Percentiles rank a stretch among this genome's conserved stretches.
phyloP scores from a whole-genome alignment of 257 asterid species.

The Scutellaria galericulata region DNA sequence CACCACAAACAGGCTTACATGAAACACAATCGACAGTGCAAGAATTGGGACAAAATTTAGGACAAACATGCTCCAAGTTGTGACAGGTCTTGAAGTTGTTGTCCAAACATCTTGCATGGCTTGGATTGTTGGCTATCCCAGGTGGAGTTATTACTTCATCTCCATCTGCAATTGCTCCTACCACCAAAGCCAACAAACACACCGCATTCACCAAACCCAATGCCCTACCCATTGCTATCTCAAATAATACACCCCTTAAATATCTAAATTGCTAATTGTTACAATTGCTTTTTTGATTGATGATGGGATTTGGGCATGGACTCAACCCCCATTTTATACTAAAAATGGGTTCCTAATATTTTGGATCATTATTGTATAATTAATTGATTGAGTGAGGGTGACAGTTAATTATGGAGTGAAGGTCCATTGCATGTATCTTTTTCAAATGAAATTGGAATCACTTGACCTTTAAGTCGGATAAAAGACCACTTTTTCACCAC shows the following conservation, averaged over 20 bases:
- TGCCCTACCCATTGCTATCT: constrained; percentile 29
- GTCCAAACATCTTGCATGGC: constrained; percentile 51
- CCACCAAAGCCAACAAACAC: constrained; percentile 26
- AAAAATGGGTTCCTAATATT: background rate
- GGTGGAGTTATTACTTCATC: constrained; percentile 44
- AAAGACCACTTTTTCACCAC: constrained; percentile 20
- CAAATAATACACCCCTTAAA: too few relatives aligned
- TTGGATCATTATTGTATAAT: constrained; percentile 25
- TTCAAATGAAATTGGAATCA: constrained; percentile 19
- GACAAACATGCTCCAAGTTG: constrained; percentile 63
- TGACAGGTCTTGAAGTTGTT: constrained; percentile 49
- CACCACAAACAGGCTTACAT: constrained; percentile 52
- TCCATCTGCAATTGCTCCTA: constrained; percentile 33
- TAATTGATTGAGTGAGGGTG: constrained; percentile 16
- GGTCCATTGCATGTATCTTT: too few relatives aligned
- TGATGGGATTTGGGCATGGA: constrained; percentile 1
- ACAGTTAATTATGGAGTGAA: constrained; percentile 13
- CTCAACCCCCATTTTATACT: too few relatives aligned
- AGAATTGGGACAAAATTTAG: constrained; percentile 56
- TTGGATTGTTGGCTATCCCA: constrained; percentile 47
- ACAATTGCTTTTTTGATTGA: background rate
- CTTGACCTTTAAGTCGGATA: constrained; percentile 31
- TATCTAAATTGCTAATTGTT: too few relatives aligned
- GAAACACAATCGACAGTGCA: constrained; percentile 51
- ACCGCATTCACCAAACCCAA: background rate